Base-by-base conservation (phyloP, 1,139 yeast genomes). In the Taphrina sp. region DNA sequence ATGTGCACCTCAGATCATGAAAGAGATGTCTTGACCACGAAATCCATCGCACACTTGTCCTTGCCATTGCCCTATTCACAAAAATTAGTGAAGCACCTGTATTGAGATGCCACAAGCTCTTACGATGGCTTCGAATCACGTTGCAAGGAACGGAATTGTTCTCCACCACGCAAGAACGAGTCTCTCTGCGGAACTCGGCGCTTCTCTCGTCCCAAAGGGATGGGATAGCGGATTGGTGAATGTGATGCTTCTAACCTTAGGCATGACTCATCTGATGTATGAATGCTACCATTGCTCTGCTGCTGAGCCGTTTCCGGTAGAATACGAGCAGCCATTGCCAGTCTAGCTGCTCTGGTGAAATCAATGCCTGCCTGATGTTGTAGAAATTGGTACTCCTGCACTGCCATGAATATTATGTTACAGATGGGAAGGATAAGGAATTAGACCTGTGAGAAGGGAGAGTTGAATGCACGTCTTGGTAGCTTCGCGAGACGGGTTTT, bases 351-450 rank as follows among this genome's bases (percentile, higher is more conserved):
- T 22, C 35, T 29, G 14, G 26, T 34, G 33, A 28, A 31, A n/a
- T 49, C 24, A 23, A 49, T 49, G 41, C 54, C 54, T 17, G 54
- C 28, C n/a, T n/a, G n/a, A n/a, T n/a, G n/a, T n/a, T n/a, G n/a
- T n/a, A n/a, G n/a, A n/a, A n/a, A n/a, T n/a, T n/a, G n/a, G n/a
- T n/a, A n/a, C n/a, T n/a, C n/a, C n/a, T n/a, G n/a, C n/a, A n/a
- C n/a, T n/a, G n/a, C n/a, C n/a, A n/a, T n/a, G n/a, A n/a, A n/a
- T n/a, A n/a, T n/a, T n/a, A n/a, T n/a, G n/a, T n/a, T n/a, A n/a
- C n/a, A n/a, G n/a, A n/a, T n/a, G n/a, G n/a, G n/a, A n/a, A n/a
- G n/a, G n/a, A n/a, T n/a, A n/a, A n/a, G n/a, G n/a, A n/a, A n/a
- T n/a, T n/a, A n/a, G n/a, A n/a, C n/a, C n/a, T n/a, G n/a, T n/a